Evolutionary conservation across 75 land plant species (phyloP).

Genomic region (Cunninghamia lanceolata): DNA sequence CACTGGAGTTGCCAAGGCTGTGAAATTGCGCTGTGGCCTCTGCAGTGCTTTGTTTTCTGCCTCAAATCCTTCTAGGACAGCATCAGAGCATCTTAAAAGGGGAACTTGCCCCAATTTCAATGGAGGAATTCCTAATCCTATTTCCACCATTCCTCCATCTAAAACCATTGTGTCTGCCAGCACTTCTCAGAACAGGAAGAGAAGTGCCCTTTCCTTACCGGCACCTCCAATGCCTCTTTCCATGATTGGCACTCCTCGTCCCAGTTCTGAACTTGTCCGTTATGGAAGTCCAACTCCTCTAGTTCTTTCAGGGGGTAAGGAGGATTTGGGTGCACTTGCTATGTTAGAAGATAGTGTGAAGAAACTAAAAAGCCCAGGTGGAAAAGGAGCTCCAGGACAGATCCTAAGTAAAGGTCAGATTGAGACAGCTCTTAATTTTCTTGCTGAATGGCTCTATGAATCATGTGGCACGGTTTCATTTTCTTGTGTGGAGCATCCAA

Average conservation of each 20-base stretch:
- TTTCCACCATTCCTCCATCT: conserved; percentile 27
- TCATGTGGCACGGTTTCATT: conserved; percentile 72
- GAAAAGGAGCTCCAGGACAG: conserved; percentile 47
- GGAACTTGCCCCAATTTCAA: conserved; percentile 84
- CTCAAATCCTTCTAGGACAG: conserved; percentile 88
- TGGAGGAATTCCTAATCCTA: conserved; percentile 42
- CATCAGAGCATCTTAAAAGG: conserved; percentile 92
- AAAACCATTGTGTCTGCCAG: neutral
- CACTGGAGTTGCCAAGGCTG: conserved; percentile 70
- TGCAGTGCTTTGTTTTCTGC: conserved; percentile 87
- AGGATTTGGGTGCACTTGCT: conserved; percentile 77
- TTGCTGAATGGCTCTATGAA: conserved; percentile 88
- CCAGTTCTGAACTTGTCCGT: conserved; percentile 4
- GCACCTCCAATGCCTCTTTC: conserved; percentile 1
- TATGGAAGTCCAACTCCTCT: conserved; percentile 15
- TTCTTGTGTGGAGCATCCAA: conserved; percentile 76
- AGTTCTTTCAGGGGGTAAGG: conserved; percentile 79
- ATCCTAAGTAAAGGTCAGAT: conserved; percentile 48
- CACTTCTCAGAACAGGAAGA: conserved; percentile 17
- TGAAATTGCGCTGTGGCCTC: conserved; percentile 76
- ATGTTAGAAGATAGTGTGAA: conserved; percentile 83
- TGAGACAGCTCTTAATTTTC: conserved; percentile 56
- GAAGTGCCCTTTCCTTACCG: conserved; percentile 16
- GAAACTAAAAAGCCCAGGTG: conserved; percentile 66
- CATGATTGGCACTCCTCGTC: conserved; percentile 6